Evolutionary conservation across 495 filamentous ascomycete genomes (phyloP).

Genomic region (Podospora pseudoanserina): DNA sequence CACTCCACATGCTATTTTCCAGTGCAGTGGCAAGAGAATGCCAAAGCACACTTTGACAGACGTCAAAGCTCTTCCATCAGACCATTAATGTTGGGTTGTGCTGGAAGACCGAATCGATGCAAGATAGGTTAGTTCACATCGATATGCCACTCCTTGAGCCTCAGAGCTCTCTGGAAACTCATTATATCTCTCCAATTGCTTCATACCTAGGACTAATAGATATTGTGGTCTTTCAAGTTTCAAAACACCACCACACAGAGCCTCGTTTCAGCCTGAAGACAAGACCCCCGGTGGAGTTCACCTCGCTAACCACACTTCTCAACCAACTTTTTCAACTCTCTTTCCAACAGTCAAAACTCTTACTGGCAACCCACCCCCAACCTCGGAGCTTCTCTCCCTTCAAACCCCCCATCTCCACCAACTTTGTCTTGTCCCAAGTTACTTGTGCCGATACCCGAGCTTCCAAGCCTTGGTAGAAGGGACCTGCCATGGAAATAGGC

Average conservation of each 20-base stretch:
- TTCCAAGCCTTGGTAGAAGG: background rate
- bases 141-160: no score
- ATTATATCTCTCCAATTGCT: no score
- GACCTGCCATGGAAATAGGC: constrained; percentile 5
- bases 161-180: no score
- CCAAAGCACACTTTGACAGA: background rate
- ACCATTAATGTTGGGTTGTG: background rate
- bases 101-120: background rate
- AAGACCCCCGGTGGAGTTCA: background rate
- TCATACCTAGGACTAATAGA: no score
- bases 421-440: background rate
- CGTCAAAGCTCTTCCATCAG: background rate
- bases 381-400: background rate
- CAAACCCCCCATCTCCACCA: background rate
- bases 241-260: background rate
- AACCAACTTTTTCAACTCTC: background rate
- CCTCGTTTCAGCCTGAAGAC: background rate
- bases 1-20: no score
- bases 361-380: background rate
- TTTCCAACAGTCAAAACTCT: background rate
- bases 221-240: no score
- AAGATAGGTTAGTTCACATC: background rate
- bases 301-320: background rate
- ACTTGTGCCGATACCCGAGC: constrained; percentile 13
- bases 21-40: background rate